A percentile compares a stretch with the other conserved stretches of the same genome.
These are phyloP conservation scores for Fusarium guadeloupense DNA, from an alignment of 2,329 filamentous ascomycete species.

Conservation along the genomic window DNA sequence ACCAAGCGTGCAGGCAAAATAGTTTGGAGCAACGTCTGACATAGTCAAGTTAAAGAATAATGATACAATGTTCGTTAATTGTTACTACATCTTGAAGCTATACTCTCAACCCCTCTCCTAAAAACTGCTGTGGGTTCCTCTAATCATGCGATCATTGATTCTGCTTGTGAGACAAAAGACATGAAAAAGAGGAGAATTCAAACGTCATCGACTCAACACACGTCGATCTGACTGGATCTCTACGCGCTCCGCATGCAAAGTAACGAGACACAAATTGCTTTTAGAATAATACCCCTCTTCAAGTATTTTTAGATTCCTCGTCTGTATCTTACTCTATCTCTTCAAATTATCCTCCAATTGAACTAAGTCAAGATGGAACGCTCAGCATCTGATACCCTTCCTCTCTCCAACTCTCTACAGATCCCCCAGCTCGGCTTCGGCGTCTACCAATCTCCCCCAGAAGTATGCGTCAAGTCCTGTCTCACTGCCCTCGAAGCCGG, in stretches of 20 bases:
- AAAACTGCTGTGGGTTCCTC: neutral
- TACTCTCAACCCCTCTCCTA: neutral
- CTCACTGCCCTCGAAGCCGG: slow-evolving; percentile 62
- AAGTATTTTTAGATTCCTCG: neutral
- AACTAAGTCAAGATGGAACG: slow-evolving; percentile 9
- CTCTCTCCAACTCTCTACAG: slow-evolving; percentile 32
- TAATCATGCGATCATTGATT: slow-evolving; percentile 23
- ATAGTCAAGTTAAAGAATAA: neutral
- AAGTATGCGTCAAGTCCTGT: slow-evolving; percentile 66
- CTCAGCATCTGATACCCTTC: slow-evolving; percentile 31
- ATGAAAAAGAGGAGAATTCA: slow-evolving; percentile 7
- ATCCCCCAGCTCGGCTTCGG: slow-evolving; percentile 77
- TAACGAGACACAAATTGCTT: neutral
- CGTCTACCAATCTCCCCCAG: slow-evolving; percentile 67
- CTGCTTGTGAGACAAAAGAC: neutral
- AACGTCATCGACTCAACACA: slow-evolving; percentile 27
- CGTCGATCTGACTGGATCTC: slow-evolving; percentile 21
- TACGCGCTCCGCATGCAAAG: neutral
- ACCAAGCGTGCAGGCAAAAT: slow-evolving; percentile 70
- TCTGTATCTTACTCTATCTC: neutral
- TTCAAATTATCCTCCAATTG: neutral
- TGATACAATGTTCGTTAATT: neutral
- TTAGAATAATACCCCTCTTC: slow-evolving; percentile 17
- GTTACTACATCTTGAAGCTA: neutral
- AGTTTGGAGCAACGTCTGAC: slow-evolving; percentile 49